Conservation (phyloP, 2,329 filamentous ascomycete species). For the Botryotinia globosa region DNA sequence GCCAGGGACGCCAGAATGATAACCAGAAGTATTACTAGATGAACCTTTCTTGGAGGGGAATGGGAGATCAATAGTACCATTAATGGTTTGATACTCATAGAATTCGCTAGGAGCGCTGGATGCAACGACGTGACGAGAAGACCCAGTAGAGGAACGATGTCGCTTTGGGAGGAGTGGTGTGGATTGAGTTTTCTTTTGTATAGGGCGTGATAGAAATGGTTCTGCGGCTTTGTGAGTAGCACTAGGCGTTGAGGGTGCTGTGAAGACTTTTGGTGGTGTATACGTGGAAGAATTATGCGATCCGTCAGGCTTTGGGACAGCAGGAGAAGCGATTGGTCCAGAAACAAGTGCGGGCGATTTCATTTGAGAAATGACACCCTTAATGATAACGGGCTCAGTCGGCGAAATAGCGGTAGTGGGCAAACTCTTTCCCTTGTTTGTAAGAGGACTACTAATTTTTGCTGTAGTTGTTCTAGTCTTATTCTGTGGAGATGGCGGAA, state of each 20-base stretch:
- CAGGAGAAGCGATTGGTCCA: neutral
- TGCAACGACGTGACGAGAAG: no score
- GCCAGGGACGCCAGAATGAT: neutral
- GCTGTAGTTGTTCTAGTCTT: neutral
- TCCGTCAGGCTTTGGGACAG: neutral
- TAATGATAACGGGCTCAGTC: neutral
- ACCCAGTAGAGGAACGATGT: neutral
- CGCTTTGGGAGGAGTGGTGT: neutral
- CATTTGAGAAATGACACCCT: neutral
- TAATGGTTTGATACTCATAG: neutral
- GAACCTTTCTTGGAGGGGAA: no score
- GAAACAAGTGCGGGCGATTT: no score
- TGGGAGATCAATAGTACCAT: neutral
- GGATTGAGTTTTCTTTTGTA: neutral
- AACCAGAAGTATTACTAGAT: neutral
- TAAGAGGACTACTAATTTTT: neutral
- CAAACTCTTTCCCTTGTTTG: neutral
- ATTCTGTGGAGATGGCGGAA: neutral
- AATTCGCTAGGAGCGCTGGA: neutral
- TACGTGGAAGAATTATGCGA: neutral
- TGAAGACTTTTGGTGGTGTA: no score
- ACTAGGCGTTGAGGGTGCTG: neutral
- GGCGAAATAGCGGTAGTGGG: neutral
- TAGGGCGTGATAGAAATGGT: neutral
- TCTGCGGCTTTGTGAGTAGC: neutral